A percentile compares a stretch with the other conserved stretches of the same genome.
phyloP scores from a whole-genome alignment of 2,329 filamentous ascomycete genomes.

The Hypomyces perniciosus region DNA sequence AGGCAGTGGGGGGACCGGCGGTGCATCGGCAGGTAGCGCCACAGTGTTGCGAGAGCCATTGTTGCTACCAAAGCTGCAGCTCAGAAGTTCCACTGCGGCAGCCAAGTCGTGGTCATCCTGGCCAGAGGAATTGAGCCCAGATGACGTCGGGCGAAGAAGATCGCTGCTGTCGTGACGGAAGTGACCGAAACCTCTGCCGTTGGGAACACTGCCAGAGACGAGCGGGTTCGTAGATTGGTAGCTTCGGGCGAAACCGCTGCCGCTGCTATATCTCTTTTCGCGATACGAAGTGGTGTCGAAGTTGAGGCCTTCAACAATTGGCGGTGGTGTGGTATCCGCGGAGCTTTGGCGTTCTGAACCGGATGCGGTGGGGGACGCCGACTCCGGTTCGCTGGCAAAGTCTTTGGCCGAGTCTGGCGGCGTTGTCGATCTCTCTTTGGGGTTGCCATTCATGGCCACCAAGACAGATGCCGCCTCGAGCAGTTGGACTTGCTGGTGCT shows the following conservation, averaged over 20 bases:
- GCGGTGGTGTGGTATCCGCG: constrained; percentile 86
- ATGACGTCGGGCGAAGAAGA: constrained; percentile 68
- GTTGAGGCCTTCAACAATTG: constrained; percentile 60
- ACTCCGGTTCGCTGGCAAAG: constrained; percentile 74
- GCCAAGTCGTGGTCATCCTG: constrained; percentile 84
- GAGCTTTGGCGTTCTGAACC: constrained; percentile 76
- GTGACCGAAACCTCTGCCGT: constrained; percentile 46
- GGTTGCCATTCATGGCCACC: constrained; percentile 71
- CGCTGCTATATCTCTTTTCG: constrained; percentile 55
- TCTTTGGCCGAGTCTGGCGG: constrained; percentile 61
- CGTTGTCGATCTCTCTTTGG: constrained; percentile 46
- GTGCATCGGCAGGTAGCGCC: constrained; percentile 63
- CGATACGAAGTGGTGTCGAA: constrained; percentile 46
- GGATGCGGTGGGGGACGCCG: constrained; percentile 73
- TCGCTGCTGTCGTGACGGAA: constrained; percentile 71
- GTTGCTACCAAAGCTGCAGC: constrained; percentile 82
- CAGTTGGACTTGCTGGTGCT: constrained; percentile 98
- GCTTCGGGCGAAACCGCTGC: constrained; percentile 62
- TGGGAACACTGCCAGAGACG: constrained; percentile 42
- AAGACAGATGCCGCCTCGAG: constrained; percentile 95
- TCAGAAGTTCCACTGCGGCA: constrained; percentile 82
- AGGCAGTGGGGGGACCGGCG: constrained; percentile 82
- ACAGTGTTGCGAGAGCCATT: constrained; percentile 58
- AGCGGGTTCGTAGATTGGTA: constrained; percentile 64
- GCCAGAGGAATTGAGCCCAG: constrained; percentile 66